Conservation (phyloP, 306 rosid species). For the Castanea crenata region DNA sequence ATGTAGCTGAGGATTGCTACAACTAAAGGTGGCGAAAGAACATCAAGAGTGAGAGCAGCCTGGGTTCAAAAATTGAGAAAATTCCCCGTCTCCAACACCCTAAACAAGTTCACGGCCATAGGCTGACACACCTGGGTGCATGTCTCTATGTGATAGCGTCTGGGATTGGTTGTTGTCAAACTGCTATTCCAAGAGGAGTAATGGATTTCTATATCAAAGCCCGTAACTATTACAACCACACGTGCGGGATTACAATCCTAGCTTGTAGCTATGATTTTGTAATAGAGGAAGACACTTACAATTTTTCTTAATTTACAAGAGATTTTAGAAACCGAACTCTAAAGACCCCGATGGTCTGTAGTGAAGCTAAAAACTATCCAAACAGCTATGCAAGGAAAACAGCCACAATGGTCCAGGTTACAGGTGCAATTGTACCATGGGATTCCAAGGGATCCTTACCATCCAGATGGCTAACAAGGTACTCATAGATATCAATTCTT, state of each 20-base stretch:
- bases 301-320: neutral
- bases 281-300: conserved; percentile 7
- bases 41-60: too few species aligned
- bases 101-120: conserved; percentile 13
- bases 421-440: conserved; percentile 10
- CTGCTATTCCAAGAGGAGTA: neutral
- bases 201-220: fast-evolving
- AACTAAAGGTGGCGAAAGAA: too few species aligned
- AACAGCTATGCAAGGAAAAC: neutral
- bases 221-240: neutral
- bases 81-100: conserved; percentile 15
- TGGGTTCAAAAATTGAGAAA: neutral
- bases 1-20: too few species aligned
- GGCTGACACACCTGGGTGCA: conserved; percentile 28
- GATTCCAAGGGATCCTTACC: too few species aligned
- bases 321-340: neutral
- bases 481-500: neutral
- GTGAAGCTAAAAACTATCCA: neutral
- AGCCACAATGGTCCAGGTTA: conserved; percentile 21
- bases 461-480: too few species aligned
- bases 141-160: neutral
- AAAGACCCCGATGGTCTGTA: conserved; percentile 22
- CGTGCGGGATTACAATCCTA: too few species aligned
- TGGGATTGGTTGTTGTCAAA: conserved; percentile 24
- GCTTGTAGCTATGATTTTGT: conserved; percentile 30